Evolutionary conservation across 345 rosid species (phyloP).

Genomic region (Clarkia xantiana): DNA sequence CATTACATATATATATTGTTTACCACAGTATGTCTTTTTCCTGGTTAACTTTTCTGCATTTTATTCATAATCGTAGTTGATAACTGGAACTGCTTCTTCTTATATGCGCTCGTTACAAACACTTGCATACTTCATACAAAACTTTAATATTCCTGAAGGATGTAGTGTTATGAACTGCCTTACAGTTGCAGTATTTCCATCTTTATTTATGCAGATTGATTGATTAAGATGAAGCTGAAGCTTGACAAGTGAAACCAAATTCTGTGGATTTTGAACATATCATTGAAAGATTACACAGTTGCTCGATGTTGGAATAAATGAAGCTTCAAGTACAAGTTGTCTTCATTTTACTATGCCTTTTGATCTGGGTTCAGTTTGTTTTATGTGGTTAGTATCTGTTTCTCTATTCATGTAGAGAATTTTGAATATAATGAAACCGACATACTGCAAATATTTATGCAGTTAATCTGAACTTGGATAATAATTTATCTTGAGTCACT

Average conservation of each 20-base stretch:
- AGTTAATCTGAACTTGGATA: neutral
- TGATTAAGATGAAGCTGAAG: neutral
- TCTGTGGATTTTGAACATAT: neutral
- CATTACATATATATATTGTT: neutral
- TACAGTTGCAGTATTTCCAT: neutral
- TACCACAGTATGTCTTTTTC: neutral
- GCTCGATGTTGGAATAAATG: conserved; percentile 22
- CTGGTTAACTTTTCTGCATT: too few relatives aligned
- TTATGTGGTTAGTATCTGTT: conserved; percentile 47
- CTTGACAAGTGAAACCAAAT: conserved; percentile 1
- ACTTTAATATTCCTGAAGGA: neutral
- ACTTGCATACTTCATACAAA: neutral
- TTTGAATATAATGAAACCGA: too few relatives aligned
- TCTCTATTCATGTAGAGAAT: neutral
- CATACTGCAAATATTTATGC: too few relatives aligned
- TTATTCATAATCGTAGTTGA: too few relatives aligned
- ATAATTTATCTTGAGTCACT: neutral
- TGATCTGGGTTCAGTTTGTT: conserved; percentile 44
- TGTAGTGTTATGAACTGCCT: neutral
- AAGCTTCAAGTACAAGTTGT: conserved; percentile 32
- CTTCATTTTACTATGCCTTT: conserved; percentile 26
- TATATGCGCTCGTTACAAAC: too few relatives aligned
- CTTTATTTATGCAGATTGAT: neutral
- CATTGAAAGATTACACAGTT: neutral
- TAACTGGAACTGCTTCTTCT: too few relatives aligned